phyloP scores from a whole-genome alignment of 2,329 filamentous ascomycete species.

The Cladophialophora exuberans region DNA sequence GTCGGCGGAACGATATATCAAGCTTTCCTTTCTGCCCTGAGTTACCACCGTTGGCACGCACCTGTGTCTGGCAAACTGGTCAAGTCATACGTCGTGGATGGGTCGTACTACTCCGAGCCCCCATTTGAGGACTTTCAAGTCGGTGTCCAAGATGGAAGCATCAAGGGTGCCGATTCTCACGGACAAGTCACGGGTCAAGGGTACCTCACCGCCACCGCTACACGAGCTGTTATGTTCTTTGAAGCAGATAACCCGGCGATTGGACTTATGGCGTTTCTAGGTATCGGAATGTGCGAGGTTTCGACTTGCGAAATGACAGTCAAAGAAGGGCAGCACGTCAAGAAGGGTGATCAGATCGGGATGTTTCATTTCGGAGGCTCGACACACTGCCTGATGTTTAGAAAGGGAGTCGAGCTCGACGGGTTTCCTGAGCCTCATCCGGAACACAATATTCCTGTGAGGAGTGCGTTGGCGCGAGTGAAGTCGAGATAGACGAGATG shows the following conservation, averaged over 20 bases:
- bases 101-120: constrained; percentile 70
- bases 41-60: constrained; percentile 73
- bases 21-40: constrained; percentile 68
- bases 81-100: constrained; percentile 61
- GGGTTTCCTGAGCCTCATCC: constrained; percentile 43
- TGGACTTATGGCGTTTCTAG: constrained; percentile 71
- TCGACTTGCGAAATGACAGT: constrained; percentile 73
- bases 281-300: constrained; percentile 77
- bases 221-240: constrained; percentile 70
- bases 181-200: constrained; percentile 57
- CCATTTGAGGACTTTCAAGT: constrained; percentile 56
- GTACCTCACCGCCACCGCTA: constrained; percentile 69
- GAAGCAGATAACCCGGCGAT: constrained; percentile 69
- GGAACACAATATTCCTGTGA: constrained; percentile 46
- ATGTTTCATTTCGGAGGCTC: constrained; percentile 84
- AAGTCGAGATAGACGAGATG: constrained; percentile 14
- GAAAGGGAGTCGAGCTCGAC: constrained; percentile 46
- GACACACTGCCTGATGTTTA: constrained; percentile 70
- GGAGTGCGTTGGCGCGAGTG: constrained; percentile 43
- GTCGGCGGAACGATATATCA: constrained; percentile 70
- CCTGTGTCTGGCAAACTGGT: constrained; percentile 66
- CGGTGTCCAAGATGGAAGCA: constrained; percentile 40
- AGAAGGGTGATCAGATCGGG: constrained; percentile 72
- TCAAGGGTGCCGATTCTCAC: constrained; percentile 35
- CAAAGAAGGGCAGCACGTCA: constrained; percentile 64